Conservation (phyloP, 192 early-diverging fungal genomes). For the Coemansia sp. region DNA sequence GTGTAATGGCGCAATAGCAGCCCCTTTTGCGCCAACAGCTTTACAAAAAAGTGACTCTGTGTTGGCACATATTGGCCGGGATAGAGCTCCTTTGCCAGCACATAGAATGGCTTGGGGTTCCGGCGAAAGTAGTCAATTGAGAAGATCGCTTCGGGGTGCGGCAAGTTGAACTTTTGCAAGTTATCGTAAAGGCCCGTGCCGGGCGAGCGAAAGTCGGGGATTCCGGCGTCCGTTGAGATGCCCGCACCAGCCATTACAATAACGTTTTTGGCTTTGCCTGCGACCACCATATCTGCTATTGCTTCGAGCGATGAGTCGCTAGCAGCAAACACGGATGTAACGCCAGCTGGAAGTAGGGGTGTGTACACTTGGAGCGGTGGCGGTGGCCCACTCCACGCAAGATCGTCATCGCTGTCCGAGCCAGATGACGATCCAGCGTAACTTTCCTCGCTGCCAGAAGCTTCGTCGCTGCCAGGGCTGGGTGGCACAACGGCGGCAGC, state of each 20-base stretch:
- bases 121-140: slow-evolving; percentile 84
- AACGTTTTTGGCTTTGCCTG: slow-evolving; percentile 51
- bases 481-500: slow-evolving; percentile 1
- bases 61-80: slow-evolving; percentile 81
- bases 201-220: slow-evolving; percentile 92
- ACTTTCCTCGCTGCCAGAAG: slow-evolving; percentile 7
- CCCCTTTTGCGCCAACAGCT: slow-evolving; percentile 67
- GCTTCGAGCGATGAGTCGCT: slow-evolving; percentile 26
- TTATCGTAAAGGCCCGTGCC: slow-evolving; percentile 92
- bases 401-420: slow-evolving; percentile 10
- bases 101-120: slow-evolving; percentile 85
- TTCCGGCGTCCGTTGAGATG: slow-evolving; percentile 69
- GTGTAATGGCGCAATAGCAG: slow-evolving; percentile 83
- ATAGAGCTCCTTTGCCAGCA: slow-evolving; percentile 85
- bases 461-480: neutral
- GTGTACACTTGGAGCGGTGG: slow-evolving; percentile 12
- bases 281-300: slow-evolving; percentile 22
- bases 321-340: slow-evolving; percentile 13
- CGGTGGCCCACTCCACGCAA: neutral
- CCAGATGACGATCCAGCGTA: slow-evolving; percentile 16
- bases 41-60: slow-evolving; percentile 82
- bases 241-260: slow-evolving; percentile 94
- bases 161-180: slow-evolving; percentile 82
- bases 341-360: slow-evolving; percentile 14
- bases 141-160: slow-evolving; percentile 95